These are phyloP conservation scores for Botrytis byssoidea DNA, from an alignment of 2,329 filamentous ascomycete species.

Conservation along the genomic window DNA sequence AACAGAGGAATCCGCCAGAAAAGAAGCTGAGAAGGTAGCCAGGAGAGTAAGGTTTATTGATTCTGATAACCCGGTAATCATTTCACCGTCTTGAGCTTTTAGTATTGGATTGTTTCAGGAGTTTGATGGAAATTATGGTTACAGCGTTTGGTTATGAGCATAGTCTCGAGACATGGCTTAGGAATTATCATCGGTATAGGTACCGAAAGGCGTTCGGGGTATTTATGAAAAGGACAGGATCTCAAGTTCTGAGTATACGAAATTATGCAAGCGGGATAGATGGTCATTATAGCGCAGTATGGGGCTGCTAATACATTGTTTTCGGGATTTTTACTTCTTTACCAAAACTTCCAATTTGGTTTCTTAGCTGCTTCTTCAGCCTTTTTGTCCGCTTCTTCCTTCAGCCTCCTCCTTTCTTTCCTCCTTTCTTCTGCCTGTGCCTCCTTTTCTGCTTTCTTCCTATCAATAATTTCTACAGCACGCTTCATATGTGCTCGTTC, in stretches of 20 bases:
- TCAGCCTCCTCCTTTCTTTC: constrained; percentile 44
- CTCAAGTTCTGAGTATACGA: neutral
- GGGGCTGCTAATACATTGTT: constrained; percentile 6
- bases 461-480: constrained; percentile 77
- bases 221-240: constrained; percentile 8
- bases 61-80: constrained; percentile 24
- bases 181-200: neutral
- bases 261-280: neutral
- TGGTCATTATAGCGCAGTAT: constrained; percentile 12
- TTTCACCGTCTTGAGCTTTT: constrained; percentile 24
- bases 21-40: constrained; percentile 27
- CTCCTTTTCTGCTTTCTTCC: constrained; percentile 67
- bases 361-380: constrained; percentile 34
- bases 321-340: constrained; percentile 12
- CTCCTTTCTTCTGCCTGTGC: constrained; percentile 43
- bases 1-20: constrained; percentile 18
- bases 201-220: neutral
- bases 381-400: constrained; percentile 45
- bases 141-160: constrained; percentile 8
- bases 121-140: neutral
- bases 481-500: constrained; percentile 83
- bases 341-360: constrained; percentile 39
- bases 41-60: constrained; percentile 38
- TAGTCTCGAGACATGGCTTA: neutral
- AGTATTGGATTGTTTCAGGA: neutral